These are phyloP conservation scores for Lachancea waltii DNA, from an alignment of 805 yeast genomes.

Conservation along the genomic window DNA sequence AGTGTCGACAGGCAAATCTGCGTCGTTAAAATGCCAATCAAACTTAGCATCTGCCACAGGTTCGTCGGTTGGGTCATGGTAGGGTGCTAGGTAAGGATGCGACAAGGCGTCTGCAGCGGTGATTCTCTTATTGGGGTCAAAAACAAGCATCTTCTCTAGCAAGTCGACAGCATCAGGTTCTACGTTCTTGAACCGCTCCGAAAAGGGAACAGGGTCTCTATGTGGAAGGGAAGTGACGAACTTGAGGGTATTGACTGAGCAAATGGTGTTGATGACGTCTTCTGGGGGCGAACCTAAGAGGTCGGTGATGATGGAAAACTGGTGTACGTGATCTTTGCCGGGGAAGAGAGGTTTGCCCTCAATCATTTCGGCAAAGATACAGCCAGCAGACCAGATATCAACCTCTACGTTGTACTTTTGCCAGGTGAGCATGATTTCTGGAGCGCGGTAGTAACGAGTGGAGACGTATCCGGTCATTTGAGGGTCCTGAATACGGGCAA, in stretches of 20 bases:
- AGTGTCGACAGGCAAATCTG: constrained; percentile 93
- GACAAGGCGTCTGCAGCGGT: constrained; percentile 85
- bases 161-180: constrained; percentile 86
- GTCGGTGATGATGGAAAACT: constrained; percentile 94
- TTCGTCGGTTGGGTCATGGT: constrained; percentile 96
- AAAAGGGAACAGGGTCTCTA: constrained; percentile 84
- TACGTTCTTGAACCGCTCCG: constrained; percentile 69
- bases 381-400: constrained; percentile 97
- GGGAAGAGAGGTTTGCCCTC: constrained; percentile 97
- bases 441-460: constrained; percentile 93
- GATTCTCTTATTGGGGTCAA: constrained; percentile 91
- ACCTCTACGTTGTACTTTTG: constrained; percentile 95
- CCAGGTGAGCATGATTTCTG: constrained; percentile 98
- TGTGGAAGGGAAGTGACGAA: constrained; percentile 92
- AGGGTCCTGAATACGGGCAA: constrained; percentile 96
- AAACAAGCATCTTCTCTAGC: constrained; percentile 82
- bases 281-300: constrained; percentile 92
- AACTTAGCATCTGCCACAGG: constrained; percentile 89
- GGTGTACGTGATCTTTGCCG: constrained; percentile 97
- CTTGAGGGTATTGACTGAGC: constrained; percentile 89
- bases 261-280: constrained; percentile 92
- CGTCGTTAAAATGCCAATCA: constrained; percentile 98
- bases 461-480: constrained; percentile 99
- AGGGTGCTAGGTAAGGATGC: constrained; percentile 89
- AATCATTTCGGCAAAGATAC: constrained; percentile 95